These are phyloP conservation scores for Lodderomyces oxycetoniae DNA, from an alignment of 1,139 yeast genomes.

Conservation along the genomic window DNA sequence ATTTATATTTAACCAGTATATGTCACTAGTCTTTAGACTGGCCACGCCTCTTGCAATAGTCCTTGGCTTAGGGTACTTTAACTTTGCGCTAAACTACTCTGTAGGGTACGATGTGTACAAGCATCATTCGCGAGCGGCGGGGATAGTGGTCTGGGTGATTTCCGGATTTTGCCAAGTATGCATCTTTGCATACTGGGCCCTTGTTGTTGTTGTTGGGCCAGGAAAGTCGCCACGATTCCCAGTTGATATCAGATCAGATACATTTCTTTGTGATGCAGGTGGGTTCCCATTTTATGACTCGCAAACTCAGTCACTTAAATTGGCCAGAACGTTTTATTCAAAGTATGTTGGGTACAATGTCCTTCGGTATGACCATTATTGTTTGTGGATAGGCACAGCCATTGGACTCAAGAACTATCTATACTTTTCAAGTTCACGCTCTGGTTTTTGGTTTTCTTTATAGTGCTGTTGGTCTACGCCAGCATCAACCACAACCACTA, in stretches of 20 bases:
- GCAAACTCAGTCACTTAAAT: slow-evolving; percentile 48
- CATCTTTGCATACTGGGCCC: slow-evolving; percentile 29
- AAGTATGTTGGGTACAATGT: slow-evolving; percentile 42
- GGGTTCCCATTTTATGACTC: slow-evolving; percentile 66
- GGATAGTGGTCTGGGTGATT: slow-evolving; percentile 34
- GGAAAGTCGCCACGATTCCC: slow-evolving; percentile 28
- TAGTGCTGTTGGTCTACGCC: slow-evolving; percentile 22
- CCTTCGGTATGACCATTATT: slow-evolving; percentile 61
- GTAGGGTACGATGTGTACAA: slow-evolving; percentile 36
- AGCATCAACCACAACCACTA: slow-evolving; percentile 18
- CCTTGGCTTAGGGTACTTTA: slow-evolving; percentile 26
- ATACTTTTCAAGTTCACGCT: slow-evolving; percentile 47
- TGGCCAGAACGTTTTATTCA: slow-evolving; percentile 55
- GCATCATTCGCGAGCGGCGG: slow-evolving; percentile 29
- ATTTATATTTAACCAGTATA: slow-evolving; percentile 1
- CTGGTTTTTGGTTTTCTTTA: slow-evolving; percentile 31
- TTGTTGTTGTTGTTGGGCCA: slow-evolving; percentile 29
- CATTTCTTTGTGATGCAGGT: slow-evolving; percentile 51
- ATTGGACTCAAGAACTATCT: slow-evolving; percentile 55
- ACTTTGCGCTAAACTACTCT: slow-evolving; percentile 31
- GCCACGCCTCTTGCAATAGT: slow-evolving; percentile 21
- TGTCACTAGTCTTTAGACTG: too few species aligned
- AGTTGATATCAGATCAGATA: slow-evolving; percentile 40
- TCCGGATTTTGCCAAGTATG: slow-evolving; percentile 23
- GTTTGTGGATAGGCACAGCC: slow-evolving; percentile 57